Evolutionary conservation across 2,329 filamentous ascomycete genomes (phyloP).

Genomic region (Colletotrichum euphorbiae): DNA sequence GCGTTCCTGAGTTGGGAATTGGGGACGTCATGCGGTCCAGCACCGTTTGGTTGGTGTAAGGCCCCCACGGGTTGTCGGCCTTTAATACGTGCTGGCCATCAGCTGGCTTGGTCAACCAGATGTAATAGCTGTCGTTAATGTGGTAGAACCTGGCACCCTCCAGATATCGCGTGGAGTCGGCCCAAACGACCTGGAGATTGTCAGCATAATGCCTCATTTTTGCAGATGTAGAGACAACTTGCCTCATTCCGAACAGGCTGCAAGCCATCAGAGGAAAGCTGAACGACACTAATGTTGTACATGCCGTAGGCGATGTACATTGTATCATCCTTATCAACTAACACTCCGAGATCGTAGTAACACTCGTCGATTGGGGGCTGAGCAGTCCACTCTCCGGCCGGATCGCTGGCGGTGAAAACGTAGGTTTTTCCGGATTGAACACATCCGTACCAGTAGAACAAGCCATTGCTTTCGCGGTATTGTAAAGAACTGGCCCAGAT

Average conservation of each 20-base stretch:
- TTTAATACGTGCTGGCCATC: slow-evolving; percentile 59
- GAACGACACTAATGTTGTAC: slow-evolving; percentile 31
- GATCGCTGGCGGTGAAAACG: slow-evolving; percentile 38
- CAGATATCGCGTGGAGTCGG: slow-evolving; percentile 44
- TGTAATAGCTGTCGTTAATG: slow-evolving; percentile 63
- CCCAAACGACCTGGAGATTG: slow-evolving; percentile 1
- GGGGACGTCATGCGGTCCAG: slow-evolving; percentile 46
- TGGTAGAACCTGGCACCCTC: slow-evolving; percentile 67
- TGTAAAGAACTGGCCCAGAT: slow-evolving; percentile 64
- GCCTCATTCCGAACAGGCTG: slow-evolving; percentile 21
- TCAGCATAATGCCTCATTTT: background rate
- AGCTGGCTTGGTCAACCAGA: slow-evolving; percentile 59
- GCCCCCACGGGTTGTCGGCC: slow-evolving; percentile 59
- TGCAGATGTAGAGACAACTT: background rate
- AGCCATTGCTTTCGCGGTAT: slow-evolving; percentile 39
- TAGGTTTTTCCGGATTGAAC: slow-evolving; percentile 39
- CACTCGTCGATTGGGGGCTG: slow-evolving; percentile 39
- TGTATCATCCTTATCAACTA: slow-evolving; percentile 55
- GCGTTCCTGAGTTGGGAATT: slow-evolving; percentile 55
- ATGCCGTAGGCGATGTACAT: slow-evolving; percentile 58
- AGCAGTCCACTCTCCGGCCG: slow-evolving; percentile 30
- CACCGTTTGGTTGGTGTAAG: slow-evolving; percentile 58
- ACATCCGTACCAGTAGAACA: slow-evolving; percentile 42
- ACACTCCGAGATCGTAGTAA: slow-evolving; percentile 30
- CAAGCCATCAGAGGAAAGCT: slow-evolving; percentile 32